Base-by-base conservation (phyloP, 768 basidiomycete species). In the Agrocybe pediades region DNA sequence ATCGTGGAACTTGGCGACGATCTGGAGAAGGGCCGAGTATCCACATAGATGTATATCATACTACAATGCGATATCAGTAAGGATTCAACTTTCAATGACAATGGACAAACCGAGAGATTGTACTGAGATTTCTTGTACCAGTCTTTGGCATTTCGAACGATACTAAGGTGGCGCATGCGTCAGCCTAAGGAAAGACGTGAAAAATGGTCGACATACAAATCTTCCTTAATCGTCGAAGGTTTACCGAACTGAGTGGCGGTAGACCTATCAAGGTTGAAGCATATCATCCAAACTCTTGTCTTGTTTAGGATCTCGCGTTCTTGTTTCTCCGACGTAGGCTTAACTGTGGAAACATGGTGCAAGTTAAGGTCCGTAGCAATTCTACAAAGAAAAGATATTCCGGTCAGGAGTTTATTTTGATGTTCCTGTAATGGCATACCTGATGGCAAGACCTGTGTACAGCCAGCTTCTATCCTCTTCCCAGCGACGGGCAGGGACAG, bases 401-500 rank as follows among this genome's bases (percentile, higher is more conserved):
- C 5, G 8, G 17, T 23, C 24, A 33, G 19, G 15, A 1, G 20
- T 16, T 7, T 25, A 24, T 15, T 20, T 13, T 11, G 21, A 27
- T 43, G 33, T 21, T 17, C 15, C 9, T 21, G 33, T 27, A 55
- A 50, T 33, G 42, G 51, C 67, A 33, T 54, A 84, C 85, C 90
- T 85, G 27, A 93, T 87, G 1, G 92, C 92, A 56, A 94, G 82
- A 19, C 93, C 92, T 3, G 91, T 88, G 64, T 92, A 92, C 44
- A 95, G 68, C 90, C 92, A 95, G 52, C 89, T 90, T 24, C 92
- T 79, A 65, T 95, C 92, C 61, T 95, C 92, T 62, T 95, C 92
- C 88, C 93, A 96, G 40, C 84, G 72, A 20, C 86, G 80, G 1
- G 90, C 90, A 3, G 90, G 90, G 1, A 91, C 86, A 41, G 85